These are phyloP conservation scores for Leccinum pachyderme DNA, from an alignment of 1,284 basidiomycete genomes.

Conservation along the genomic window DNA sequence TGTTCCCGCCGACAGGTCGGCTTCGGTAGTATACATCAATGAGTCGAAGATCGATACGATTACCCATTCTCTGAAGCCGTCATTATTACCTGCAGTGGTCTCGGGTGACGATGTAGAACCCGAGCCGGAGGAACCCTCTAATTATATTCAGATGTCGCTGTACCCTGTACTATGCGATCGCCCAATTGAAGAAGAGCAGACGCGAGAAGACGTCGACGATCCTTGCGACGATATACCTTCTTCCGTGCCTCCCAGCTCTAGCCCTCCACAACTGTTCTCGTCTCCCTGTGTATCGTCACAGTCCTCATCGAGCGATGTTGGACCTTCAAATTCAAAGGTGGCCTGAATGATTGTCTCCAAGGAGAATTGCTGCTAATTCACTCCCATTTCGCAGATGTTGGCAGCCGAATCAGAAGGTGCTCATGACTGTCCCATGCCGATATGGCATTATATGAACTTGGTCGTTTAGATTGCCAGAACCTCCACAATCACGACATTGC, in stretches of 20 bases:
- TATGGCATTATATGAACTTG: not conserved
- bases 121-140: not conserved
- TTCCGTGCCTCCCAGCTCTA: slow-evolving; percentile 49
- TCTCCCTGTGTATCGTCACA: slow-evolving; percentile 43
- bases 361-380: slow-evolving; percentile 4
- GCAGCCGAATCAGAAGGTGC: not conserved
- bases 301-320: slow-evolving; percentile 25
- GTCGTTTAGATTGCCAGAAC: not conserved
- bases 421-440: not conserved
- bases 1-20: not conserved
- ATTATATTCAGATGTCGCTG: not conserved
- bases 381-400: slow-evolving; percentile 4
- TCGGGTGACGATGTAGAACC: not conserved
- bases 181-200: slow-evolving; percentile 4
- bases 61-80: not conserved
- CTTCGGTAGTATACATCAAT: not conserved
- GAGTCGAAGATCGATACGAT: not conserved
- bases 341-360: slow-evolving; percentile 7
- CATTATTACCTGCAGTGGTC: not conserved
- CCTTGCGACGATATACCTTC: slow-evolving; percentile 16
- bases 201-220: slow-evolving; percentile 5
- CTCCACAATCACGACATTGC: not conserved
- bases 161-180: not conserved
- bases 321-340: slow-evolving; percentile 9
- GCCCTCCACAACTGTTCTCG: slow-evolving; percentile 44